Evolutionary conservation across 495 filamentous ascomycete genomes (phyloP).

Genomic region (Lichina pygmaea): DNA sequence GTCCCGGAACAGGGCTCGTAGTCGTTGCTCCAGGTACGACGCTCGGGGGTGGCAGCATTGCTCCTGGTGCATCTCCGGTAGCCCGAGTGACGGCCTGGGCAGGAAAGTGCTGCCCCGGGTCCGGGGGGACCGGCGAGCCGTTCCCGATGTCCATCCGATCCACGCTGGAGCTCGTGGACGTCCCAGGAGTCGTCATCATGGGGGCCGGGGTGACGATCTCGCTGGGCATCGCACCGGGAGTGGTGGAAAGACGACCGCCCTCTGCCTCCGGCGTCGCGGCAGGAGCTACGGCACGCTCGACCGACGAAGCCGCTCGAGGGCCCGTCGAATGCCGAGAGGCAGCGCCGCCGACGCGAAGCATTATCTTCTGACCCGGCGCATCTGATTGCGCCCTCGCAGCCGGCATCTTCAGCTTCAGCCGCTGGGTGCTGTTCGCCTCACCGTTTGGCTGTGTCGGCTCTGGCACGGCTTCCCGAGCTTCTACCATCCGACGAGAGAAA

Average conservation of each 20-base stretch:
- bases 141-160: too few species aligned
- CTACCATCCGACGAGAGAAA: constrained; percentile 34
- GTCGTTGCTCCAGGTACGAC: constrained; percentile 11
- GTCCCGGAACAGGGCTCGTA: constrained; percentile 8
- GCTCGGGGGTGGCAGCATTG: constrained; percentile 15
- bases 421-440: neutral
- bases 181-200: too few species aligned
- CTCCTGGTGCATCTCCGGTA: too few species aligned
- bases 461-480: constrained; percentile 29
- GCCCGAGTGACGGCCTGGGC: too few species aligned
- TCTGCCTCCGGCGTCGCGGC: constrained; percentile 23
- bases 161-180: too few species aligned
- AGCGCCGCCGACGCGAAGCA: neutral
- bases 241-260: constrained; percentile 12
- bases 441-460: constrained; percentile 5
- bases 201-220: neutral
- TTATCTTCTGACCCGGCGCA: constrained; percentile 10
- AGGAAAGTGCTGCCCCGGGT: too few species aligned
- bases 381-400: constrained; percentile 35
- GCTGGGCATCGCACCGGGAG: constrained; percentile 20
- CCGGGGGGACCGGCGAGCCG: too few species aligned
- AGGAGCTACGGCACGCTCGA: constrained; percentile 5
- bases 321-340: too few species aligned
- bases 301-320: constrained; percentile 3
- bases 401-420: constrained; percentile 9